phyloP scores from a whole-genome alignment of 2,329 filamentous ascomycete genomes.

The Fusarium camptoceras region DNA sequence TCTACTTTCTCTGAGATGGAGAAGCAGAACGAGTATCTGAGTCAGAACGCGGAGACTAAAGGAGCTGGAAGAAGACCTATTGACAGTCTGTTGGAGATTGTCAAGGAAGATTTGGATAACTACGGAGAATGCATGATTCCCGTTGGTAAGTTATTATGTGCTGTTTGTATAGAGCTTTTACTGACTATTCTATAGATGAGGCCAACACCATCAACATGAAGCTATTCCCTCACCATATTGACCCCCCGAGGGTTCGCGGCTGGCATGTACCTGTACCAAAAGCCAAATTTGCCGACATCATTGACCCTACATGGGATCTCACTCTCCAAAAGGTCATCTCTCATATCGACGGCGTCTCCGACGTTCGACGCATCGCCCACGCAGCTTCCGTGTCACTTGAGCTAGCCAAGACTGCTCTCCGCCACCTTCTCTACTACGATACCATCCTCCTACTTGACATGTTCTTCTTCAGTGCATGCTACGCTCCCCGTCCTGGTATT shows the following conservation, averaged over 20 bases:
- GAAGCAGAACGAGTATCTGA: constrained; percentile 88
- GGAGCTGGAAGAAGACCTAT: constrained; percentile 72
- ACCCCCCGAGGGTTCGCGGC: constrained; percentile 80
- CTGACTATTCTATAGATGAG: constrained; percentile 70
- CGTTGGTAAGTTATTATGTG: constrained; percentile 71
- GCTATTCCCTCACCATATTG: constrained; percentile 84
- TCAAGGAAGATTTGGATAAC: constrained; percentile 90
- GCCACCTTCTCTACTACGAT: constrained; percentile 93
- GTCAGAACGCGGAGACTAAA: constrained; percentile 65
- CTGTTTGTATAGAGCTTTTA: background rate
- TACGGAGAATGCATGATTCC: constrained; percentile 99
- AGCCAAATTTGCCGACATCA: constrained; percentile 71
- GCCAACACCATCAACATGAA: constrained; percentile 97
- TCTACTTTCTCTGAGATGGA: constrained; percentile 89
- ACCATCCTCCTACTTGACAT: constrained; percentile 91
- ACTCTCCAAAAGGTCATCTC: constrained; percentile 83
- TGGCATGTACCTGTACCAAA: constrained; percentile 91
- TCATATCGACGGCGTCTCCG: constrained; percentile 90
- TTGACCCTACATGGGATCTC: constrained; percentile 78
- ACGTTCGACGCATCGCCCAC: constrained; percentile 86
- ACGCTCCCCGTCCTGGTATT: constrained; percentile 83
- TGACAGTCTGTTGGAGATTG: constrained; percentile 84
- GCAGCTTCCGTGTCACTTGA: constrained; percentile 87
- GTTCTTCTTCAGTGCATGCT: constrained; percentile 93
- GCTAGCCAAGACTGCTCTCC: constrained; percentile 85